Percentiles rank a stretch among this genome's conserved stretches.
Conservation (phyloP, 352 stramenopile genomes). For the Phytophthora aleatoria region DNA sequence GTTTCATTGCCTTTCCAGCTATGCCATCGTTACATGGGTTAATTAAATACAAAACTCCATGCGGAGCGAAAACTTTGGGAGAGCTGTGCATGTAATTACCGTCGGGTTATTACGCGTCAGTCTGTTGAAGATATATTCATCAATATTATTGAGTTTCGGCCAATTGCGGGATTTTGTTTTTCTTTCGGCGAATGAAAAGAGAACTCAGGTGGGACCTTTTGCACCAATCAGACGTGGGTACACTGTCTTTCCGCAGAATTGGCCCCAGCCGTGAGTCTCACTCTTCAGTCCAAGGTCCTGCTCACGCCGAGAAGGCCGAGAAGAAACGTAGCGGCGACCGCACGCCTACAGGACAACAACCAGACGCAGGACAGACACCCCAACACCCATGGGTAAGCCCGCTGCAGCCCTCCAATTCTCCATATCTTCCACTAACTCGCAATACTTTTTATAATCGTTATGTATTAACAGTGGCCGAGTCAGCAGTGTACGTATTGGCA, state of each 20-base stretch:
- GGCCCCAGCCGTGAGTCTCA: constrained; percentile 19
- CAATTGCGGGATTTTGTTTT: constrained; percentile 1
- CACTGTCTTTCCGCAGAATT: constrained; percentile 34
- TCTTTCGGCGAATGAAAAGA: constrained; percentile 18
- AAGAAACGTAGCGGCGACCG: constrained; percentile 1
- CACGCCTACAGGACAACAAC: background rate
- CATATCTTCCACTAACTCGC: background rate
- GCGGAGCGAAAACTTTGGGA: constrained; percentile 1
- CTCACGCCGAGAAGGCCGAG: constrained; percentile 2
- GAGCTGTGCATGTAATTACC: background rate
- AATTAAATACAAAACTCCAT: no score
- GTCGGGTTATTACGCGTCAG: no score
- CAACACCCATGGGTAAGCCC: constrained; percentile 29
- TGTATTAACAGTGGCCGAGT: constrained; percentile 26
- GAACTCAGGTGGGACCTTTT: constrained; percentile 28
- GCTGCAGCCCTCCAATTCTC: no score
- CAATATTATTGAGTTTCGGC: background rate
- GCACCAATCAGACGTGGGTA: constrained; percentile 29
- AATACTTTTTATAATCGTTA: background rate
- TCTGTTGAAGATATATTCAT: no score
- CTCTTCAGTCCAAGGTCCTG: constrained; percentile 20
- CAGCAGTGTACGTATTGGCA: constrained; percentile 23
- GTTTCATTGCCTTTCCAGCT: background rate
- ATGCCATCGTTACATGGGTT: no score
- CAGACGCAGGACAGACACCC: background rate